Evolutionary conservation across 2,329 filamentous ascomycete genomes (phyloP), one percentile per base, ranked within the genome.

Genomic region (Colletotrichum chlorophyti): DNA sequence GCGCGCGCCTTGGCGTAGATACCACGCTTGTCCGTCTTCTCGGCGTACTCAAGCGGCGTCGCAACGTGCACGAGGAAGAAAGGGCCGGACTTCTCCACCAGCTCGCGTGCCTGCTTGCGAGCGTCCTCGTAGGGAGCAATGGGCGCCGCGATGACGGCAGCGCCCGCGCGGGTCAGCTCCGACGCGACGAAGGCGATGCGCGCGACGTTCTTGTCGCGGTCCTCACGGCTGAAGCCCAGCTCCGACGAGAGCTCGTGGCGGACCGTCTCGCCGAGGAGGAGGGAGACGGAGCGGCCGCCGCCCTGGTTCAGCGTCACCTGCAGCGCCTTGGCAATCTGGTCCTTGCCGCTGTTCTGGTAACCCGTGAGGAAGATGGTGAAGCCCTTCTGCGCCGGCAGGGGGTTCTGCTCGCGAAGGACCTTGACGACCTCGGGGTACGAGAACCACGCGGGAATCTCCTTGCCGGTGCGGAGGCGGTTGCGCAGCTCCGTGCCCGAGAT

Each of bases 361-460:
- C 95, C 95, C 3, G 95, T 98, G 65, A 99, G 84, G 88, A 99
- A 97, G 77, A 99, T 85, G 63, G 95, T 98, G 86, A 99, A 99
- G 64, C 95, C 95, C 82, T 99, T 96, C 71, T 89, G 85, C 68
- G 86, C 88, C 66, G 95, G 91, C 48, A 96, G 87, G 46, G 94
- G 95, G 82, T 98, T 95, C 67, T 94, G 96, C 81, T 99, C 93
- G 70, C 95, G 89, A 62, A 99, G 89, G 46, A 98, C 95, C 76
- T 88, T 89, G 78, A 99, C 95, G 67, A 99, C 95, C 81, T 99
- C 95, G 63, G 95, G 94, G 83, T 99, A 99, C 27, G 95, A 98
- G 85, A 99, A 99, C 95, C 95, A 99, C 78, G 96, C 93, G 67
- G 95, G 95, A 68, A 99, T 99, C 68, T 96, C 92, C 69, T 91